Percentiles rank a stretch among this genome's conserved stretches.
Evolutionary conservation across 2,329 filamentous ascomycete genomes (phyloP).

Genomic region (Sordariomycetes sp.): DNA sequence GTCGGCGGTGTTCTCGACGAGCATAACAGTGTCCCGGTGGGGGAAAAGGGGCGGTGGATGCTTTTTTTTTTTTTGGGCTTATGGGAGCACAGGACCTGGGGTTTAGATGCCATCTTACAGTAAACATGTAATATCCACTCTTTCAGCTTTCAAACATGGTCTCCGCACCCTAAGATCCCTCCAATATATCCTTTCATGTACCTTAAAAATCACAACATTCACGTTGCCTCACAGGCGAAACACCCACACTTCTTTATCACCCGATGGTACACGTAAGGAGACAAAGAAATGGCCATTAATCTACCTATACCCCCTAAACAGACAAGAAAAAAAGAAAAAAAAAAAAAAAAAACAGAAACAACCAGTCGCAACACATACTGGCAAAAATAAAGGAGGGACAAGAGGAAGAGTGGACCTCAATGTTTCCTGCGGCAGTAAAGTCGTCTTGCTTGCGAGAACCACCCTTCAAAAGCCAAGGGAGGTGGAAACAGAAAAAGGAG

Average conservation of each 20-base stretch:
- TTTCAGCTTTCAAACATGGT: background rate
- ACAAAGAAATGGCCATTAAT: background rate
- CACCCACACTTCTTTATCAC: background rate
- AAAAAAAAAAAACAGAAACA: slow-evolving; percentile 3
- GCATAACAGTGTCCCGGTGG: no score
- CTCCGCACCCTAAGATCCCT: background rate
- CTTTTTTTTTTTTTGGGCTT: no score
- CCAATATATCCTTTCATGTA: background rate
- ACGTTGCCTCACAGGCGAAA: background rate
- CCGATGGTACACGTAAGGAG: background rate
- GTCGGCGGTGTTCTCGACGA: no score
- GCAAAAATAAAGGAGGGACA: background rate
- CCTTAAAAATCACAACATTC: background rate
- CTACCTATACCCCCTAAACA: background rate
- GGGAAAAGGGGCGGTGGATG: no score
- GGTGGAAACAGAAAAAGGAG: slow-evolving; percentile 3
- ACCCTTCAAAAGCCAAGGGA: slow-evolving; percentile 6
- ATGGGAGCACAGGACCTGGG: background rate
- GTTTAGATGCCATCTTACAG: background rate
- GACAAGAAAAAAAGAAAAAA: background rate
- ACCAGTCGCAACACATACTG: background rate
- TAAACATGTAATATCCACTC: background rate
- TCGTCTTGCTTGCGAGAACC: slow-evolving; percentile 1
- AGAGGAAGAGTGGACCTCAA: background rate
- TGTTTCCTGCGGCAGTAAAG: background rate